Conservation (phyloP, 1,284 basidiomycete species). For the Rhodotorula glutinis region DNA sequence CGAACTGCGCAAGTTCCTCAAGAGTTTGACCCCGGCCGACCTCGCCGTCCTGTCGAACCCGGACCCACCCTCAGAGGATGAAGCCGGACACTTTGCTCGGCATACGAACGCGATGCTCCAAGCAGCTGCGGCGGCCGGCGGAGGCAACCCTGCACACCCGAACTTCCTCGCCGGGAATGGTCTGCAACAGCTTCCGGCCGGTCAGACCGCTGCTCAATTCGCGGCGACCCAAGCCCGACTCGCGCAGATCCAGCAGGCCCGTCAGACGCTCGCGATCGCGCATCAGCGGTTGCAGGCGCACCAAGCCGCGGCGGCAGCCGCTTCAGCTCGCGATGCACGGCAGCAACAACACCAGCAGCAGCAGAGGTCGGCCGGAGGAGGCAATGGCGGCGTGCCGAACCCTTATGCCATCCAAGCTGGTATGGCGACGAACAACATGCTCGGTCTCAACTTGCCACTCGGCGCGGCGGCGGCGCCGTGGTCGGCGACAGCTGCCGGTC, state of each 20-base stretch:
- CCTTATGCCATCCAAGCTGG: neutral
- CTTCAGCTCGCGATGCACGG: neutral
- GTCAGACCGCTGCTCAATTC: neutral
- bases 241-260: constrained; percentile 6
- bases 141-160: neutral
- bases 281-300: constrained; percentile 5
- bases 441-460: constrained; percentile 5
- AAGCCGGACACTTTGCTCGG: neutral
- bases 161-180: no score
- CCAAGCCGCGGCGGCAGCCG: neutral
- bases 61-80: constrained; percentile 19
- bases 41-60: constrained; percentile 13
- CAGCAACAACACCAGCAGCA: neutral
- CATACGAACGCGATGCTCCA: neutral
- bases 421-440: constrained; percentile 3
- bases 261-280: constrained; percentile 10
- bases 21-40: constrained; percentile 13
- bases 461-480: no score
- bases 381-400: neutral
- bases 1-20: constrained; percentile 72
- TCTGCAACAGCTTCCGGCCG: neutral
- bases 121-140: neutral
- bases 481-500: no score
- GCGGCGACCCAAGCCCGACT: neutral
- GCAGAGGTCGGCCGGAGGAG: neutral